phyloP scores from a whole-genome alignment of 2,329 filamentous ascomycete genomes.

The Neopestalotiopsis clavispora region DNA sequence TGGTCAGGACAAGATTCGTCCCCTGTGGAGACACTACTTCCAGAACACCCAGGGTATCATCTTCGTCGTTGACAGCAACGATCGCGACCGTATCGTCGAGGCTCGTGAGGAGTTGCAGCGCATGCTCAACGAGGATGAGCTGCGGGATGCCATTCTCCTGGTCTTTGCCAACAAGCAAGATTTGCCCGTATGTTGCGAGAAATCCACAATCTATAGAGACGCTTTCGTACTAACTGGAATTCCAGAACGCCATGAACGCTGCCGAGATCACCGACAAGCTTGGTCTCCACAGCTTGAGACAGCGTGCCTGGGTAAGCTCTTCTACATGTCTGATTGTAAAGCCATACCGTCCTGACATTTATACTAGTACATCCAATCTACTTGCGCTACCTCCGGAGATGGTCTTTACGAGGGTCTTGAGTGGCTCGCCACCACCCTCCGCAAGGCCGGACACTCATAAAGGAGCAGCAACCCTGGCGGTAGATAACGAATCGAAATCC shows the following conservation, averaged over 20 bases:
- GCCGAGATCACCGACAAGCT: slow-evolving; percentile 99
- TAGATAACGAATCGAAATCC: slow-evolving; percentile 35
- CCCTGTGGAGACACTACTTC: slow-evolving; percentile 99
- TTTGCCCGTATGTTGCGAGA: slow-evolving; percentile 74
- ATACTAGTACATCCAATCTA: slow-evolving; percentile 94
- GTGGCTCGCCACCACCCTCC: slow-evolving; percentile 84
- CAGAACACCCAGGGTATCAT: slow-evolving; percentile 99
- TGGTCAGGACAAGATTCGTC: slow-evolving; percentile 99
- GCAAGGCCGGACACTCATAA: slow-evolving; percentile 74
- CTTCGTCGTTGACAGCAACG: slow-evolving; percentile 99
- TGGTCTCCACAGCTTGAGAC: slow-evolving; percentile 97
- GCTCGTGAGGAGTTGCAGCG: slow-evolving; percentile 95
- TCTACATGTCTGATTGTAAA: slow-evolving; percentile 2
- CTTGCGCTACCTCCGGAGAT: slow-evolving; percentile 97
- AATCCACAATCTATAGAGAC: not conserved
- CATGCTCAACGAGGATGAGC: slow-evolving; percentile 75
- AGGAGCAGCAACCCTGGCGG: slow-evolving; percentile 32
- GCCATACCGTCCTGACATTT: slow-evolving; percentile 25
- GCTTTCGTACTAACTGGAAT: slow-evolving; percentile 9
- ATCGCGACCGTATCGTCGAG: slow-evolving; percentile 97
- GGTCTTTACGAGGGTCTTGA: slow-evolving; percentile 99
- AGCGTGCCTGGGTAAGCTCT: slow-evolving; percentile 91
- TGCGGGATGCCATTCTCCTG: slow-evolving; percentile 23
- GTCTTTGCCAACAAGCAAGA: slow-evolving; percentile 77
- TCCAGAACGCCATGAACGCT: slow-evolving; percentile 97